Evolutionary conservation across 2,329 filamentous ascomycete species (phyloP), one percentile per base, ranked within the genome.

Genomic region (Trichoderma sp.): DNA sequence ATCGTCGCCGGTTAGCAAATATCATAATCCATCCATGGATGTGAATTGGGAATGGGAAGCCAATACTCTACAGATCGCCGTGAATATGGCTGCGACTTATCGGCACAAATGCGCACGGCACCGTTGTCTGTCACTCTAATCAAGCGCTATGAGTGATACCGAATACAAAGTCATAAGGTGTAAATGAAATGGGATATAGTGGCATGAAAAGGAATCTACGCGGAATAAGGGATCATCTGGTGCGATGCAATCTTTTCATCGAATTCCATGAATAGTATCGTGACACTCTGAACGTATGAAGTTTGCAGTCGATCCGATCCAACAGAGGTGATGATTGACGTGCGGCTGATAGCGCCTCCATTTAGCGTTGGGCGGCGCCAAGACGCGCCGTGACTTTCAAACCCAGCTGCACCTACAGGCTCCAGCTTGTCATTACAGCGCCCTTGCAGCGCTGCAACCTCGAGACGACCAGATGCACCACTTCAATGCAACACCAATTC

Each of bases 181-280:
- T 50, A 21, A 3, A 5, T 50, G 8, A 21, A 50, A 3, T 21
- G 3, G 45, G 9, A 50, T n/a, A 21, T 50, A 4, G 8, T 11
- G 0, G 0, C 3, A 3, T n/a, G 5, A 18, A 50, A 50, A 4
- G 18, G 3, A 50, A 21, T 50, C 8, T 8, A 50, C 0, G 8
- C 1, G 1, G 4, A 3, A 50, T 50, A 50, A 5, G n/a, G 4
- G 2, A 53, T 53, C 12, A 12, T 21, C 5, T 11, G 45, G 12
- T 56, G 11, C 21, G 50, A 0, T 56, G 21, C 11, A 12, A 11
- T 56, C 50, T 56, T 2, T 56, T 45, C 16, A 45, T n/a, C 18
- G 41, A 45, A n/a, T 45, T 0, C 38, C 41, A n/a, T 1, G 16
- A n/a, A 45, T 2, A 45, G 41, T n/a, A 45, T 45, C 18, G 16